Base-by-base conservation (phyloP, 176 grass and related monocot genomes). In the Leersia perrieri region DNA sequence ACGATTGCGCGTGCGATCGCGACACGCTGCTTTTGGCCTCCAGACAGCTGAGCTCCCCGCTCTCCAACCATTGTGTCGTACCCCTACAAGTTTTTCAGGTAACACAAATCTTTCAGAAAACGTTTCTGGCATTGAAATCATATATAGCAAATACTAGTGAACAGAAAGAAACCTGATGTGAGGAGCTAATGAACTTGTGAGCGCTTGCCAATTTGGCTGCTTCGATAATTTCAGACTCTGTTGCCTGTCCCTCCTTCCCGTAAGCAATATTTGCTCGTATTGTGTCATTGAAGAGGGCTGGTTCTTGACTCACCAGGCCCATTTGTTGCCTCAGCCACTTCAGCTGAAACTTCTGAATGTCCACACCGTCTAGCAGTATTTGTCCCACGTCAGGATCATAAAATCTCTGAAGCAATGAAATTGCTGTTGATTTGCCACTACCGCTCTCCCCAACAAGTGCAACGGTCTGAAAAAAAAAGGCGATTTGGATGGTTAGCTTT, bases 251-350 rank as follows among this genome's bases (percentile, higher is more conserved):
- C 60, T 96, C 93, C 70, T 99, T 99, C 12, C 97, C 97, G 49
- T 99, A 99, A 36, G 93, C 97, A 71, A 99, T 96, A 68, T 99
- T 99, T 35, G 88, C 76, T 41, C 87, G 85, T 82, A 99, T 93
- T 0, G 97, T 93, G 8, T 95, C 93, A 14, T 95, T 99, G 74
- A 99, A 99, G 27, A 99, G 77, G 66, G 90, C 84, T 11, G 97
- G 97, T 75, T 99, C 97, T 90, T 99, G 97, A 66, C 97, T 96
- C 63, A 99, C 97, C 39, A 99, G 77, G 6, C 97, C 97, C 97
- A 96, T 99, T 82, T 99, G 93, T 80, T 90, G 93, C 78, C 97
- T 96, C 38, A 96, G 58, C 97, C 97, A 99, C 73, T 85, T 93
- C 33, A 99, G 76, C 77, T 99, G 90, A 42, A 99, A 87, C 78